Evolutionary conservation across 2,329 filamentous ascomycete species (phyloP).

Genomic region (Nemania sp.): DNA sequence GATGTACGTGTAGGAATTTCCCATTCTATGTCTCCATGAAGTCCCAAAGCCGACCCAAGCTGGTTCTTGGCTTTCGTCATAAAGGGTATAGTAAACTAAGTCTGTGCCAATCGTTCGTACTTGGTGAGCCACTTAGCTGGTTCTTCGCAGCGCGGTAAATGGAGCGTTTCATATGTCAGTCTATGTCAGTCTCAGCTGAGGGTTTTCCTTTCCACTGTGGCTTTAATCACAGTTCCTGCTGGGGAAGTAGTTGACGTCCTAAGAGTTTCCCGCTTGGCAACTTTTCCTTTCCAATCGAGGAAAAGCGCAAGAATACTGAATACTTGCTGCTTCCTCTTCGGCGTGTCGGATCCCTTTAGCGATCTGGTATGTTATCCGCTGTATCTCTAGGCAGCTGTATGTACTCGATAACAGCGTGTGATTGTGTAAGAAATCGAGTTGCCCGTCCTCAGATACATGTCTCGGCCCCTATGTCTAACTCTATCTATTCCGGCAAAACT

Average conservation of each 20-base stretch:
- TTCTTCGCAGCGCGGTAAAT: background rate
- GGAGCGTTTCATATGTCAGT: background rate
- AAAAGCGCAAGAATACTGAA: background rate
- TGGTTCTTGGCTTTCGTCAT: background rate
- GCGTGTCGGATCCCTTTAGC: background rate
- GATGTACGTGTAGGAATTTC: background rate
- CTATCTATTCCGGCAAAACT: too few species aligned
- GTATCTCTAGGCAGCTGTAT: background rate
- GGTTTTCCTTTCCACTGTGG: background rate
- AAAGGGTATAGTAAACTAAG: background rate
- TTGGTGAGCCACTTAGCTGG: background rate
- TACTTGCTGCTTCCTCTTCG: background rate
- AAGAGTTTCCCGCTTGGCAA: background rate
- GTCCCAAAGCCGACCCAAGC: background rate
- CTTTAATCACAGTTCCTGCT: background rate
- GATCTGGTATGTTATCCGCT: background rate
- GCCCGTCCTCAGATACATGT: too few species aligned
- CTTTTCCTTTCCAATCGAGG: background rate
- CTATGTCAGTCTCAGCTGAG: background rate
- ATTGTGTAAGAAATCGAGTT: background rate
- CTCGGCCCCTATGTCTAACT: too few species aligned
- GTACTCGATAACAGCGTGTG: background rate
- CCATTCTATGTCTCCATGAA: background rate
- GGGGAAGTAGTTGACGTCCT: background rate
- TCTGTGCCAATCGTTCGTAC: background rate